Base-by-base conservation (phyloP, 495 filamentous ascomycete genomes). In the Pyrenula massariospora region DNA sequence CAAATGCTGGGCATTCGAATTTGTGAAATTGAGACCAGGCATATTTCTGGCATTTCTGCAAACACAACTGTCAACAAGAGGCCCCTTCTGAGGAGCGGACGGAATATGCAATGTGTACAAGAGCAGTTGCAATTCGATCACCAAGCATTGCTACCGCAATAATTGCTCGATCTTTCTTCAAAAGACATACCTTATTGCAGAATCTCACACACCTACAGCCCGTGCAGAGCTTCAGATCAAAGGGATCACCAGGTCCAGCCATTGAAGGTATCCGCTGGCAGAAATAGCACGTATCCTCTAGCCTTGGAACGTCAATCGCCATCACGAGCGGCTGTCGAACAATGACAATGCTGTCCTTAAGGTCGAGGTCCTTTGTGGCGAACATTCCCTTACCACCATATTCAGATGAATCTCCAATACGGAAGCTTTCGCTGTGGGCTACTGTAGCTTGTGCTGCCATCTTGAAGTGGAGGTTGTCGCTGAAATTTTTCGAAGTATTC, bases 151-250 rank as follows among this genome's bases (percentile, higher is more conserved):
- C n/a, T n/a, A n/a, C n/a, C n/a, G n/a, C n/a, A n/a, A n/a, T n/a
- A n/a, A n/a, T n/a, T n/a, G n/a, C n/a, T n/a, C n/a, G n/a, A n/a
- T n/a, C n/a, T n/a, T n/a, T n/a, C n/a, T n/a, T n/a, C n/a, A n/a
- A n/a, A n/a, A 31, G 48, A 69, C 73, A 53, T 60, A 86, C 83
- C 74, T 80, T 81, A 52, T 77, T 75, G 65, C 86, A 90, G 65
- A 87, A 90, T 56, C 74, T 78, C 0, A 83, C 77, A 12, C 77
- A 68, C 52, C 72, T 77, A 67, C 86, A 90, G 0, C 78, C 80
- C 0, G 73, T 73, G 66, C 86, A 90, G 24, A 70, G 73, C 58
- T 75, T 79, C 23, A 85, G 55, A 8, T 15, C 25, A 1, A 54
- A 62, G 15, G 42, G 54, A 12, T 66, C 66, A 56, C 25, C 55